Conservation (phyloP, 2,329 filamentous ascomycete species). For the Clarireedia sp. region DNA sequence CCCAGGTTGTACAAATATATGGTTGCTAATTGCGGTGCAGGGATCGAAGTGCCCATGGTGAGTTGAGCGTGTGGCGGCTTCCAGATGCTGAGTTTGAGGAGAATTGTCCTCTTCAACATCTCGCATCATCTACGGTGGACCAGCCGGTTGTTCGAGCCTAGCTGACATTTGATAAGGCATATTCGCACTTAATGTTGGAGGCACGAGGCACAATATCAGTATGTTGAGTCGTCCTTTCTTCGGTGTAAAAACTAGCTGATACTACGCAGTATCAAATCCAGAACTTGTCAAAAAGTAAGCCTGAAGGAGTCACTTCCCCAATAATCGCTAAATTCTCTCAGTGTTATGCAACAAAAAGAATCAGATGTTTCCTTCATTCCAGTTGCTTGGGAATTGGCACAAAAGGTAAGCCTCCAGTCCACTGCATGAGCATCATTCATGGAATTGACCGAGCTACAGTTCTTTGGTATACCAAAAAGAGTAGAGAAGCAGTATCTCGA, state of each 20-base stretch:
- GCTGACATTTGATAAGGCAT: slow-evolving; percentile 9
- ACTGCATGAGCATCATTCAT: no score
- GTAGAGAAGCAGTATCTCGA: slow-evolving; percentile 19
- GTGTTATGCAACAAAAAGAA: slow-evolving; percentile 22
- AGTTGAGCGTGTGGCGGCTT: not conserved
- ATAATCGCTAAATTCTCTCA: slow-evolving; percentile 11
- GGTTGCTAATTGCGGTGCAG: slow-evolving; percentile 11
- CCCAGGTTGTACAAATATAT: not conserved
- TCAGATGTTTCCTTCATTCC: slow-evolving; percentile 16
- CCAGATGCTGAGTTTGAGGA: not conserved
- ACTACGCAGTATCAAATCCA: slow-evolving; percentile 20
- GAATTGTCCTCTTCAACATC: no score
- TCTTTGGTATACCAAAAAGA: slow-evolving; percentile 24
- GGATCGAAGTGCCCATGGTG: slow-evolving; percentile 21
- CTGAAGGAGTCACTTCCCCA: not conserved
- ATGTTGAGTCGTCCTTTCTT: slow-evolving; percentile 5
- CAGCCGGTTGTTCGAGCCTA: not conserved
- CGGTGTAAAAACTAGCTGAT: not conserved
- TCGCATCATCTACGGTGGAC: no score
- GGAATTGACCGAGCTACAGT: slow-evolving; percentile 13
- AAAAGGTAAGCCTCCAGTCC: slow-evolving; percentile 12
- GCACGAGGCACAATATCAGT: slow-evolving; percentile 24
- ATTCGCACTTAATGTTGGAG: slow-evolving; percentile 24
- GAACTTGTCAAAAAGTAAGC: slow-evolving; percentile 17
- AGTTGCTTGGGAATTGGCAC: slow-evolving; percentile 16